Conservation (phyloP, 2,329 filamentous ascomycete genomes). For the Ceratocystis lukuohia region DNA sequence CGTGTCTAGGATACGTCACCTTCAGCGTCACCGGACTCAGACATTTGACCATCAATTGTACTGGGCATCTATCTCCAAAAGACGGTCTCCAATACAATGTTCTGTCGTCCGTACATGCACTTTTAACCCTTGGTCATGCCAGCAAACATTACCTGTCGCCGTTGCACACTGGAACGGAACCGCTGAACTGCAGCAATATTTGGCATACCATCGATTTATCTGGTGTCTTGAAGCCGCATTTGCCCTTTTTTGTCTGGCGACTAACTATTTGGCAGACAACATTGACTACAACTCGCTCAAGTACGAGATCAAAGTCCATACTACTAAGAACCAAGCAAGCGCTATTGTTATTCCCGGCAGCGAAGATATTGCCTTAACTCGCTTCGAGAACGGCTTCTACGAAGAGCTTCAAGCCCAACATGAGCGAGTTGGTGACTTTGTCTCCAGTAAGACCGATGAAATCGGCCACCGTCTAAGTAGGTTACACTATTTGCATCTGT, state of each 20-base stretch:
- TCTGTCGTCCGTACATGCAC: not conserved
- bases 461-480: slow-evolving; percentile 55
- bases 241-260: not conserved
- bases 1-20: not conserved
- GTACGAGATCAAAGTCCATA: slow-evolving; percentile 68
- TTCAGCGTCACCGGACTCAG: not conserved
- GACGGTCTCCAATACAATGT: not conserved
- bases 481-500: slow-evolving; percentile 22
- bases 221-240: not conserved
- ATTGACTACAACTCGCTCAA: slow-evolving; percentile 84
- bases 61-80: not conserved
- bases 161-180: not conserved
- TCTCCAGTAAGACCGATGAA: slow-evolving; percentile 67
- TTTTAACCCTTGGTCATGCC: not conserved
- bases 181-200: not conserved
- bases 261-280: slow-evolving; percentile 46
- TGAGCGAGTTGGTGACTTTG: slow-evolving; percentile 63
- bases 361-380: slow-evolving; percentile 41
- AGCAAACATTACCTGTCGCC: not conserved
- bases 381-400: slow-evolving; percentile 61
- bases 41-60: not conserved
- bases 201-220: not conserved
- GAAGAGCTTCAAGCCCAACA: slow-evolving; percentile 60
- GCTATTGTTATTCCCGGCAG: slow-evolving; percentile 65
- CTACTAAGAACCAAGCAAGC: slow-evolving; percentile 53